These are phyloP conservation scores for Aspergillus sp. DNA, from an alignment of 2,329 filamentous ascomycete species.

Conservation along the genomic window DNA sequence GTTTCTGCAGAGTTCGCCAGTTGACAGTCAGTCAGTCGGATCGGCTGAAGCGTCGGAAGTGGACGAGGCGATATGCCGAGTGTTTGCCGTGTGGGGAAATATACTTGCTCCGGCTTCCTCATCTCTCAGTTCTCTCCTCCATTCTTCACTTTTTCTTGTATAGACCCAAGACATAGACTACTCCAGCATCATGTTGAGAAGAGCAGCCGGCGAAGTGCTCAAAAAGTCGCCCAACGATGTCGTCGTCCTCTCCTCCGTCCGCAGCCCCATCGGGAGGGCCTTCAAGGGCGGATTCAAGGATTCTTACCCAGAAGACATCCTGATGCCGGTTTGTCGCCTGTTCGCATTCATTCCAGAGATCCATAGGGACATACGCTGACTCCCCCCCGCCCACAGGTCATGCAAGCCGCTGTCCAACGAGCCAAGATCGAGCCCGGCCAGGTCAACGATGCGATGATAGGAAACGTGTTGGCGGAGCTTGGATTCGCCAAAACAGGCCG, in stretches of 20 bases:
- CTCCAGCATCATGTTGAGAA: conserved; percentile 7
- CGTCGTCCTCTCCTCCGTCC: conserved; percentile 81
- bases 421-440: conserved; percentile 63
- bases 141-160: too few species aligned
- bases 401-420: conserved; percentile 15
- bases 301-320: conserved; percentile 17
- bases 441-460: conserved; percentile 68
- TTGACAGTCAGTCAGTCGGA: too few species aligned
- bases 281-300: conserved; percentile 90
- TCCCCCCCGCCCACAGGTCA: conserved; percentile 9
- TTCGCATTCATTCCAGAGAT: too few species aligned
- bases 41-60: too few species aligned
- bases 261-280: conserved; percentile 76
- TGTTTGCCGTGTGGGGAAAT: too few species aligned
- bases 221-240: conserved; percentile 80
- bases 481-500: conserved; percentile 79
- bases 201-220: conserved; percentile 8
- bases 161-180: too few species aligned
- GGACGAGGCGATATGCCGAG: too few species aligned
- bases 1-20: too few species aligned
- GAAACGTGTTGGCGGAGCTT: conserved; percentile 60
- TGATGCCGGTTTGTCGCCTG: conserved; percentile 11
- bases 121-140: too few species aligned
- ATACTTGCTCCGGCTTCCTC: too few species aligned
- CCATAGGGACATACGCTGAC: too few species aligned